These are phyloP conservation scores for Fusarium cyanostomum DNA, from an alignment of 2,329 filamentous ascomycete species.

Conservation along the genomic window DNA sequence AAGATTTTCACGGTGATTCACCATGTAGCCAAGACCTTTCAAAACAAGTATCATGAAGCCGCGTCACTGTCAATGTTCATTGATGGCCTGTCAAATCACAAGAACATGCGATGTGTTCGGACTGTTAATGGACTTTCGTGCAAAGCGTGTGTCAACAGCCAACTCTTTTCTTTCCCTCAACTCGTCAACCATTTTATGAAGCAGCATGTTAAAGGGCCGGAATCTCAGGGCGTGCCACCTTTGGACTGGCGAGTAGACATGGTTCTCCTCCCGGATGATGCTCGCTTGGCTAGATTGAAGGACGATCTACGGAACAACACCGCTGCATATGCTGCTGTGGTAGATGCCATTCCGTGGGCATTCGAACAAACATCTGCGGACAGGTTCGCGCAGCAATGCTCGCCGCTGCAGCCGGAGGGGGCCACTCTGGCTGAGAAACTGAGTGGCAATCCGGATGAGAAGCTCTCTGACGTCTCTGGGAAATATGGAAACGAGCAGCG, in stretches of 20 bases:
- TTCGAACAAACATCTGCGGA: slow-evolving; percentile 38
- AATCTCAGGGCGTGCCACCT: slow-evolving; percentile 29
- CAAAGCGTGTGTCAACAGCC: slow-evolving; percentile 59
- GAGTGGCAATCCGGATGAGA: background rate
- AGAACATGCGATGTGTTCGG: slow-evolving; percentile 65
- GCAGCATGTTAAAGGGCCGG: slow-evolving; percentile 49
- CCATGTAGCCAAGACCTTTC: slow-evolving; percentile 67
- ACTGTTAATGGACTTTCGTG: slow-evolving; percentile 65
- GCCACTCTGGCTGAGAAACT: background rate
- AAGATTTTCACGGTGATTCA: slow-evolving; percentile 72
- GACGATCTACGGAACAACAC: slow-evolving; percentile 44
- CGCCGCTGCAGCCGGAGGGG: background rate
- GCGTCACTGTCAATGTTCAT: slow-evolving; percentile 68
- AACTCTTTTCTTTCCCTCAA: slow-evolving; percentile 64
- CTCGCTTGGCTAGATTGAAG: slow-evolving; percentile 44
- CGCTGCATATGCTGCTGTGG: slow-evolving; percentile 48
- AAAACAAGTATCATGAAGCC: slow-evolving; percentile 64
- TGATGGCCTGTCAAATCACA: slow-evolving; percentile 65
- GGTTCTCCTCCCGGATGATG: slow-evolving; percentile 53
- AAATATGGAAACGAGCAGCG: background rate
- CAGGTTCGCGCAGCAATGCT: background rate
- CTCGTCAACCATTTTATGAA: slow-evolving; percentile 68
- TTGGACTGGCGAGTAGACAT: slow-evolving; percentile 59
- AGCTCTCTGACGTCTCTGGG: background rate
- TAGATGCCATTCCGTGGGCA: slow-evolving; percentile 51